A percentile compares a stretch with the other conserved stretches of the same genome.
phyloP scores from a whole-genome alignment of 805 yeast genomes.

The Pichia kluyveri region DNA sequence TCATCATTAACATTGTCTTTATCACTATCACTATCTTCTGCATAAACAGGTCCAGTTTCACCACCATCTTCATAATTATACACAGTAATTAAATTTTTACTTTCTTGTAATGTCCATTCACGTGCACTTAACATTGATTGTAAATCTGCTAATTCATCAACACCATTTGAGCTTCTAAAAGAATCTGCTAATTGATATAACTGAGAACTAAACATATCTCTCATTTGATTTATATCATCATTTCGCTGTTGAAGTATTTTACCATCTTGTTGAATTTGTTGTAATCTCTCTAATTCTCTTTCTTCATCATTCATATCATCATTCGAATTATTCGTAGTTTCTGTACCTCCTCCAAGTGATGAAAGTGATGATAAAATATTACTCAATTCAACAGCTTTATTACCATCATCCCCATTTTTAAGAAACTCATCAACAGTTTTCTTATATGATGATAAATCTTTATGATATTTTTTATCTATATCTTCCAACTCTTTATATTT shows the following conservation, averaged over 20 bases:
- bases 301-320: constrained; percentile 1
- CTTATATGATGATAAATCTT: background rate
- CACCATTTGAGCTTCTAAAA: background rate
- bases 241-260: background rate
- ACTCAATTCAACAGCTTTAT: background rate
- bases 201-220: background rate
- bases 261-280: background rate
- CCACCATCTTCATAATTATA: constrained; percentile 1
- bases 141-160: background rate
- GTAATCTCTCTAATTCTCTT: background rate
- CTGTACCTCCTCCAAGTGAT: background rate
- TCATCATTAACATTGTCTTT: background rate
- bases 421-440: background rate
- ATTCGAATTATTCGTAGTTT: background rate
- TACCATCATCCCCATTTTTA: background rate
- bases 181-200: background rate
- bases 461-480: background rate
- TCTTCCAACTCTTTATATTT: background rate
- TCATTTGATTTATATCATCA: background rate
- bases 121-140: background rate
- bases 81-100: background rate
- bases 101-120: background rate
- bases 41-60: background rate
- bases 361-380: constrained; percentile 4
- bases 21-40: background rate